phyloP scores from a whole-genome alignment of 208 protist genomes.

The Kentomonas sorsogonicus region DNA sequence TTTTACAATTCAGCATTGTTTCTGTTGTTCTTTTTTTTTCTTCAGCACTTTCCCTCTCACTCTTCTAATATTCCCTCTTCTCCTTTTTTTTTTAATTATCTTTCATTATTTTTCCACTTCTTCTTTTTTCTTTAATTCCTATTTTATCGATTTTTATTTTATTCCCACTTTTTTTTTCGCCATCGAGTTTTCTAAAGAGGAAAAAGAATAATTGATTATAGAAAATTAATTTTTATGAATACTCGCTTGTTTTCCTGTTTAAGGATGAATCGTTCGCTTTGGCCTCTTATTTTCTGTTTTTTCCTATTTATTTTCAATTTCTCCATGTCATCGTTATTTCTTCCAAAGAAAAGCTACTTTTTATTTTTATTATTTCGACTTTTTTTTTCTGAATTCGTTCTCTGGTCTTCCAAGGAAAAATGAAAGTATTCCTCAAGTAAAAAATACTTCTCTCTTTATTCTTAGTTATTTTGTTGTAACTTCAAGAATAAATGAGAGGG shows the following conservation, averaged over 20 bases:
- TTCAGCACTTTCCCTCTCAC: neutral
- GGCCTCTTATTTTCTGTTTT: conserved; percentile 18
- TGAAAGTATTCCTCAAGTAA: neutral
- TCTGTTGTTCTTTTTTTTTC: neutral
- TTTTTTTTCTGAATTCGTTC: conserved; percentile 3
- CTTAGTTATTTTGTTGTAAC: neutral
- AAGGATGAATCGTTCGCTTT: neutral
- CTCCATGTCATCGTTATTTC: neutral
- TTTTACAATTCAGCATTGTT: neutral
- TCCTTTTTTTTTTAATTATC: neutral
- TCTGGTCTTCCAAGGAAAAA: neutral
- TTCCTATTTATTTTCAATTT: conserved; percentile 23
- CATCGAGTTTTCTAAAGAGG: neutral
- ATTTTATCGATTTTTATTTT: conserved; percentile 6
- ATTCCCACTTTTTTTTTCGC: neutral
- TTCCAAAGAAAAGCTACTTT: neutral
- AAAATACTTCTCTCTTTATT: neutral
- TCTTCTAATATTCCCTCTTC: conserved; percentile 5
- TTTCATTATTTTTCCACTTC: neutral
- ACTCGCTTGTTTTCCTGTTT: neutral
- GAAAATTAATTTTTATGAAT: neutral
- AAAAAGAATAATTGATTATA: neutral
- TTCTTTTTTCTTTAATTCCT: neutral
- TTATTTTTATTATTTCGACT: conserved; percentile 1
- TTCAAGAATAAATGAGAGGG: neutral